Base-by-base conservation (phyloP, 345 rosid genomes). In the Lumnitzera racemosa region DNA sequence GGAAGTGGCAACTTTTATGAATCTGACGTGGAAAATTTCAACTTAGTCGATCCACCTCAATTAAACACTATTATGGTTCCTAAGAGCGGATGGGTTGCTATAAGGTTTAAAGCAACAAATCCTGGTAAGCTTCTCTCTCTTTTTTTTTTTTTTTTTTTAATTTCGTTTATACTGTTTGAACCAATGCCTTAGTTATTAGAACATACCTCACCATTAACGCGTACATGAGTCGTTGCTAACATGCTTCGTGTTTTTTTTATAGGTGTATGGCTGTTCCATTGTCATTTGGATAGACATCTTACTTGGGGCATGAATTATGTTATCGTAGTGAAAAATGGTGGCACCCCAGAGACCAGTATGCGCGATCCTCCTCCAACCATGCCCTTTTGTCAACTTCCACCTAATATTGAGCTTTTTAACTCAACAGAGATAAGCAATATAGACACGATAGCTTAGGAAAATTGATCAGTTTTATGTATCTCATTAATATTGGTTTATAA, bases 251-350 rank as follows among this genome's bases (percentile, higher is more conserved):
- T 13, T 17, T 36, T 13, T 31, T 51, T 10, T 15, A 50, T 43
- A 75, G 79, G 79, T 8, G 81, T 67, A 17, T 74, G 68, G 74
- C 67, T 66, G 12, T 13, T 63, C 80, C 83, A 79, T 53, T 78
- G 80, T 52, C 83, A 75, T 50, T 51, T 75, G 16, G 83, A 71
- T 47, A 66, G 78, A 15, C 80, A 76, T 59, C 8, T 61, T 27
- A 63, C 58, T 12, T 79, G 83, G 78, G 80, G 80, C 13, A 75
- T 78, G 83, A 61, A 62, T 61, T 75, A 69, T 52, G 71, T 66
- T 14, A 48, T 79, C 62, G 72, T 75, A 13, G 67, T 79, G 8
- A 75, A 65, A 62, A 59, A 75, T 12, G 83, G 83, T 0, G 31
- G 20, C 1, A 62, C 66, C 15, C 14, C n/a, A 15, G 8, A 13